Evolutionary conservation across 2,329 filamentous ascomycete species (phyloP), one percentile per base, ranked within the genome.

Genomic region (Fusarium austroafricanum): DNA sequence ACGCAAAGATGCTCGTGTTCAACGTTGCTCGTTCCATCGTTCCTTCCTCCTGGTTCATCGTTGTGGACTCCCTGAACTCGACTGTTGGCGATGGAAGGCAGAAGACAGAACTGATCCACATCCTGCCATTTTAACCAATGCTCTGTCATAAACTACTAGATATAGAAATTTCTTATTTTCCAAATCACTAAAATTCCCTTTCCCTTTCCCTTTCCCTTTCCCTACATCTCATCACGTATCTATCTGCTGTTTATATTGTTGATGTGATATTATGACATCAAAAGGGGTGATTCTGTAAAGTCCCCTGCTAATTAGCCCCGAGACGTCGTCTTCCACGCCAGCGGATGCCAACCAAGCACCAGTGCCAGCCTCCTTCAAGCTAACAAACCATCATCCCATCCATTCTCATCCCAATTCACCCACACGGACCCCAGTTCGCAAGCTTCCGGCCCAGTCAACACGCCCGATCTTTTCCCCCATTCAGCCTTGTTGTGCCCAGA

Each of bases 401-500:
- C n/a, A 39, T 54, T 54, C 58, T 55, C 40, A 50, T 65, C 44
- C 65, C 61, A 44, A 64, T 59, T 64, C 60, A 46, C 61, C 45
- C 60, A 53, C 57, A 69, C 47, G 23, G 51, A 56, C 66, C 66
- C 66, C 49, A 52, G 66, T 59, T 67, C 61, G 37, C 53, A 49
- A 67, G 52, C 53, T 61, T 57, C 52, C 61, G 55, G 53, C 61
- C 65, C 65, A 68, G 66, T 69, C 56, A 68, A 56, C 43, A 54
- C 52, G 52, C 55, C 55, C 43, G 55, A 52, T 61, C 53, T 62
- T 59, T 62, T 63, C 66, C 53, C 65, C 52, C 42, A 70, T 68
- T 70, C 66, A 70, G 66, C 66, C 66, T 68, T 69, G 66, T 56
- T 59, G 52, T 45, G 45, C 52, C 52, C 51, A 45, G 43, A 42